These are phyloP conservation scores for Umbelopsis ramanniana DNA, from an alignment of 192 early-diverging fungal genomes.

Conservation along the genomic window DNA sequence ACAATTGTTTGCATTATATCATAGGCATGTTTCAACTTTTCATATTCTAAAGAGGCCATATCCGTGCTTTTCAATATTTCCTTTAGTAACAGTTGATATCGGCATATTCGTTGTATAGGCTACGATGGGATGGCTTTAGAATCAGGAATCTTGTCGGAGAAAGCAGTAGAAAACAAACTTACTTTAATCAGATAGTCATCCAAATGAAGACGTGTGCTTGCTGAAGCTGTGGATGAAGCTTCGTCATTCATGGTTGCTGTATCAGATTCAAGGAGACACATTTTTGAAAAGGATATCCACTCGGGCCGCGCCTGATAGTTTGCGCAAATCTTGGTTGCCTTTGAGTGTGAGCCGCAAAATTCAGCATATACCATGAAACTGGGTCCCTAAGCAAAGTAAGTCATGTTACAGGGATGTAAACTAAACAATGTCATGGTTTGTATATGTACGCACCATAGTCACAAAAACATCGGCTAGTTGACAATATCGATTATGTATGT, in stretches of 20 bases:
- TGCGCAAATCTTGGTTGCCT: slow-evolving; percentile 25
- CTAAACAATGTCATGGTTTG: neutral
- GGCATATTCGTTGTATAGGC: slow-evolving; percentile 90
- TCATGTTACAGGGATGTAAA: neutral
- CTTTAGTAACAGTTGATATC: slow-evolving; percentile 84
- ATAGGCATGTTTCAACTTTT: slow-evolving; percentile 32
- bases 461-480: slow-evolving; percentile 15
- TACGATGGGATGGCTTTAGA: slow-evolving; percentile 31
- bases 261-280: slow-evolving; percentile 16
- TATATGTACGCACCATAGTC: neutral
- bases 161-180: neutral
- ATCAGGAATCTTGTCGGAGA: neutral
- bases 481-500: slow-evolving; percentile 14
- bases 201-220: slow-evolving; percentile 33
- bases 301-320: slow-evolving; percentile 35
- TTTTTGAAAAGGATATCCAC: slow-evolving; percentile 35
- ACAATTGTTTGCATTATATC: slow-evolving; percentile 45
- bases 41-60: slow-evolving; percentile 40
- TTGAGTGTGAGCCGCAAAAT: slow-evolving; percentile 26
- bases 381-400: neutral
- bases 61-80: slow-evolving; percentile 62
- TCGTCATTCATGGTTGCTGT: neutral
- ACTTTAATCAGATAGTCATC: slow-evolving; percentile 46
- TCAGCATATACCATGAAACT: slow-evolving; percentile 10
- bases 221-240: neutral